These are phyloP conservation scores for Neofusicoccum sp. DNA, from an alignment of 2,329 filamentous ascomycete species.

Conservation along the genomic window DNA sequence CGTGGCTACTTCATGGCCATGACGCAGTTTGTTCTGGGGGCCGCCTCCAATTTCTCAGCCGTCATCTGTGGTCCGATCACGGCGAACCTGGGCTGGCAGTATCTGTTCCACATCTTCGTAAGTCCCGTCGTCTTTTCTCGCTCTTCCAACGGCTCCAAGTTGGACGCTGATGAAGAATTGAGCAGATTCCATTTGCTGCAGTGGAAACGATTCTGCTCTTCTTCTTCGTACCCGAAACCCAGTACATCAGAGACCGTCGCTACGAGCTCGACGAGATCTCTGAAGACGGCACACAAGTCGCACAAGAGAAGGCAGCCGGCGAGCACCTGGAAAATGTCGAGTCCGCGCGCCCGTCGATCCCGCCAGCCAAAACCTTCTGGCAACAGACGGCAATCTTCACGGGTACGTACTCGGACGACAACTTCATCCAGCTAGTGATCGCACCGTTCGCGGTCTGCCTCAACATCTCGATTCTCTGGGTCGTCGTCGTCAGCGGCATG, in stretches of 20 bases:
- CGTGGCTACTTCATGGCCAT: conserved; percentile 51
- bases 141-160: conserved; percentile 26
- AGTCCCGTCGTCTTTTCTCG: conserved; percentile 44
- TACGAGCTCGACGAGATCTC: conserved; percentile 23
- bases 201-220: conserved; percentile 48
- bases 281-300: conserved; percentile 10
- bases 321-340: conserved; percentile 11
- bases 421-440: conserved; percentile 41
- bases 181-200: conserved; percentile 35
- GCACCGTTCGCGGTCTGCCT: conserved; percentile 54
- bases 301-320: not conserved
- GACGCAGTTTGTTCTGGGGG: conserved; percentile 41
- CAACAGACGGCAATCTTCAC: conserved; percentile 43
- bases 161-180: conserved; percentile 46
- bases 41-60: conserved; percentile 18
- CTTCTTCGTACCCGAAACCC: conserved; percentile 56
- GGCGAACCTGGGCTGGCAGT: conserved; percentile 49
- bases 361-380: conserved; percentile 38
- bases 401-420: conserved; percentile 43
- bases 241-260: conserved; percentile 46
- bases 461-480: conserved; percentile 56
- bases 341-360: not conserved
- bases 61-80: conserved; percentile 5
- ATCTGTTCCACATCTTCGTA: conserved; percentile 51
- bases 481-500: conserved; percentile 50